Base-by-base conservation (phyloP, 805 yeast species). In the Maudiozyma serrabonitensis region DNA sequence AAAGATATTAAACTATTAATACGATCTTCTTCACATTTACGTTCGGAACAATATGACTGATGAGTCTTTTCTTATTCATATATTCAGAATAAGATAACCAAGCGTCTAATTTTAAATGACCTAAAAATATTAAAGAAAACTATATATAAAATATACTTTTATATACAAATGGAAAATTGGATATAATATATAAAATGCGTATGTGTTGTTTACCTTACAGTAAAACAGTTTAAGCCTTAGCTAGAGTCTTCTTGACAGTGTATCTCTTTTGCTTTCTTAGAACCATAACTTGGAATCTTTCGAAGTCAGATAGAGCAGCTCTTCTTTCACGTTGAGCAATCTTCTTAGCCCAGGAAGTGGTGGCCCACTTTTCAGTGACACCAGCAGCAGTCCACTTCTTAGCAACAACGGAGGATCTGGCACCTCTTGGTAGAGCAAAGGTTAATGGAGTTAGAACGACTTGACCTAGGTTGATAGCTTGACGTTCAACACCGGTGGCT, bases 221-320 rank as follows among this genome's bases (percentile, higher is more conserved):
- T 39, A 18, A 16, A 23, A 28, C 37, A 46, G 67, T 64, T 78
- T 83, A 84, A 75, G 95, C 96, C 85, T 89, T 88, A 70, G 95
- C 95, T 70, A 86, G 82, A 75, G 95, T 95, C 81, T 87, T 89
- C 80, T 84, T 87, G 69, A 88, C 90, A 76, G 88, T 87, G 73
- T 75, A 84, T 79, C 89, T 85, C 79, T 87, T 88, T 82, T 93
- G 97, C 83, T 90, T 93, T 86, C 86, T 91, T 74, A 88, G 82
- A 67, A 88, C 95, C 74, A 86, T 72, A 66, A 91, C 98, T 82
- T 91, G 96, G 96, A 93, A 91, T 84, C 99, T 89, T 81, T 93
- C 96, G 69, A 91, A 91, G 77, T 91, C 99, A 64, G 91, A 71
- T 74, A 93, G 84, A 70, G 82, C 78, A 68, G 93, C 75, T 82